A percentile compares a stretch with the other conserved stretches of the same genome.
These are phyloP conservation scores for Calonectria fujianensis DNA, from an alignment of 2,329 filamentous ascomycete genomes.

Conservation along the genomic window DNA sequence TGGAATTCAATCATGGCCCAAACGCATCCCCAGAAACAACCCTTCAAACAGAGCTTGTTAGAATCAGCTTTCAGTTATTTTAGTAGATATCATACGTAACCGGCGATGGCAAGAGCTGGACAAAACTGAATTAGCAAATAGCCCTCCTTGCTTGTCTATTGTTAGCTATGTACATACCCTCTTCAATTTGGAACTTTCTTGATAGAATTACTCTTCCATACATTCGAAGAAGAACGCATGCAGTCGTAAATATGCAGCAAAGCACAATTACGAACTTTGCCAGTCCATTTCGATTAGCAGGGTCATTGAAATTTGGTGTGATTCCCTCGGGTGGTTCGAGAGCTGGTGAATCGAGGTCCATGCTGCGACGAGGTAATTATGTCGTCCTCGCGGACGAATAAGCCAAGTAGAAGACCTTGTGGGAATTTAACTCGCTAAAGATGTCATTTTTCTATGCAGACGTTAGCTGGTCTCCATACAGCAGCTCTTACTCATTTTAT, in stretches of 20 bases:
- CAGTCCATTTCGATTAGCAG: conserved; percentile 2
- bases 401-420: neutral
- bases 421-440: too few relatives aligned
- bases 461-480: neutral
- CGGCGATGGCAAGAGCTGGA: neutral
- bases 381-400: neutral
- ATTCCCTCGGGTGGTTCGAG: conserved; percentile 1
- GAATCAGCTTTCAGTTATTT: neutral
- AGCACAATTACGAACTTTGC: neutral
- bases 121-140: neutral
- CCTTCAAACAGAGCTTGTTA: neutral
- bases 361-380: neutral
- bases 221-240: neutral
- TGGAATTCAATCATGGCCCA: conserved; percentile 19
- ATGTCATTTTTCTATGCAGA: neutral
- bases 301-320: neutral
- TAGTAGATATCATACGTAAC: conserved; percentile 5
- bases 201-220: conserved; percentile 13
- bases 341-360: conserved; percentile 15
- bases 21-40: conserved; percentile 17
- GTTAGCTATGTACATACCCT: neutral
- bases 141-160: neutral
- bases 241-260: neutral
- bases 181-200: conserved; percentile 7
- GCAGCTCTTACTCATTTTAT: neutral